Conservation (phyloP, 352 stramenopile species). For the Phytophthora pini region DNA sequence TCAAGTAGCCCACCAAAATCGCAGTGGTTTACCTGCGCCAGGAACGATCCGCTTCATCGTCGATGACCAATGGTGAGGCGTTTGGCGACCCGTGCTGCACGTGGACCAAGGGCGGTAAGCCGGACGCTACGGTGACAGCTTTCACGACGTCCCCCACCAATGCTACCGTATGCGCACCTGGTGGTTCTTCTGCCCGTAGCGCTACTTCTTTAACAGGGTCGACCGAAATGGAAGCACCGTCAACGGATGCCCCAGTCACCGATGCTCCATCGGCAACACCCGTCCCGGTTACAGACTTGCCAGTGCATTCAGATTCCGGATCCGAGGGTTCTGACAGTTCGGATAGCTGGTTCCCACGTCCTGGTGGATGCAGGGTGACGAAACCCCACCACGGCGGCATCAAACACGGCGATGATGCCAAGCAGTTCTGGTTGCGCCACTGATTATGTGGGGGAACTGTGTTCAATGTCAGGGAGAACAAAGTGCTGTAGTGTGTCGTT, state of each 20-base stretch:
- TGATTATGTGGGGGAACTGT: conserved; percentile 2
- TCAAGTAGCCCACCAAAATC: background rate
- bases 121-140: conserved; percentile 44
- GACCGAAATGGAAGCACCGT: background rate
- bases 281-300: background rate
- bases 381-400: background rate
- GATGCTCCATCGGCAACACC: no score
- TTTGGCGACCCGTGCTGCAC: conserved; percentile 65
- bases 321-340: background rate
- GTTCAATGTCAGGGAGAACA: background rate
- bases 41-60: background rate
- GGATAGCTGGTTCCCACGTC: background rate
- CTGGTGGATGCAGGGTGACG: background rate
- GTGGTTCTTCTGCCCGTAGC: background rate
- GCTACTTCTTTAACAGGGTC: background rate
- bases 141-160: conserved; percentile 33
- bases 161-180: conserved; percentile 28
- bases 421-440: background rate
- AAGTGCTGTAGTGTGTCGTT: conserved; percentile 1
- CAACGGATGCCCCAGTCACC: no score
- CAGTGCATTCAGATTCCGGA: background rate
- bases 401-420: background rate
- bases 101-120: conserved; percentile 41
- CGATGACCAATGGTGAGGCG: conserved; percentile 42
- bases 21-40: background rate